These are phyloP conservation scores for Aspergillus persii DNA, from an alignment of 2,329 filamentous ascomycete genomes.

Conservation along the genomic window DNA sequence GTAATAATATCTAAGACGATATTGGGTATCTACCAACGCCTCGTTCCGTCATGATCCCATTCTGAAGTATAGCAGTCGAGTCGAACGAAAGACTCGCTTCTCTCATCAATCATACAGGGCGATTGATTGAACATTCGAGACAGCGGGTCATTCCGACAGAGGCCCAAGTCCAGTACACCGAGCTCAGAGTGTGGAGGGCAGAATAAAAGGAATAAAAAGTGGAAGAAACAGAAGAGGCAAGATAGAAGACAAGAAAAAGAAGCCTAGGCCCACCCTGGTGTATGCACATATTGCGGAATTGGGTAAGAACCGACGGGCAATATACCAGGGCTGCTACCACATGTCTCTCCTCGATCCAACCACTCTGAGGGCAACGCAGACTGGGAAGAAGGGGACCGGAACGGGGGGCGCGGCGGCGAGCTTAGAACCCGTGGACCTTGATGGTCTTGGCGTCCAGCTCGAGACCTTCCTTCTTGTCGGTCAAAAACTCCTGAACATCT, in stretches of 20 bases:
- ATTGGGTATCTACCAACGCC: slow-evolving; percentile 46
- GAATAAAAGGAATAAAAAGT: slow-evolving; percentile 24
- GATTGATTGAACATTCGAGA: slow-evolving; percentile 20
- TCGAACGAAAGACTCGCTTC: slow-evolving; percentile 23
- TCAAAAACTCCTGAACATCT: slow-evolving; percentile 96
- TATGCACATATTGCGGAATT: neutral
- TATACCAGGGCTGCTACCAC: slow-evolving; percentile 22
- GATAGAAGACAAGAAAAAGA: slow-evolving; percentile 22
- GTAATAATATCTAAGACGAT: slow-evolving; percentile 32
- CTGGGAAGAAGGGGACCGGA: slow-evolving; percentile 44
- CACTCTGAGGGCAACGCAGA: slow-evolving; percentile 37
- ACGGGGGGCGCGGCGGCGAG: slow-evolving; percentile 38
- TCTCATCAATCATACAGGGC: slow-evolving; percentile 19
- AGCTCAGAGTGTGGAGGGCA: slow-evolving; percentile 22
- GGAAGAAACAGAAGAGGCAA: slow-evolving; percentile 8
- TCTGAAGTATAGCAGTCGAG: slow-evolving; percentile 26
- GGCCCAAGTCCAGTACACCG: slow-evolving; percentile 32
- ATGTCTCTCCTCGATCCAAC: slow-evolving; percentile 34
- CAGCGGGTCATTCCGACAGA: slow-evolving; percentile 29
- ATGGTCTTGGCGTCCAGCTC: slow-evolving; percentile 95
- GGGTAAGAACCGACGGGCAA: slow-evolving; percentile 22
- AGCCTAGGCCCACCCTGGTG: slow-evolving; percentile 2
- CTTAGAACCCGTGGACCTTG: slow-evolving; percentile 65
- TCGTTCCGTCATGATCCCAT: slow-evolving; percentile 41
- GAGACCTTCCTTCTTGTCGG: slow-evolving; percentile 91